Base-by-base conservation (phyloP, 768 basidiomycete species). In the Wakefieldia striispora region DNA sequence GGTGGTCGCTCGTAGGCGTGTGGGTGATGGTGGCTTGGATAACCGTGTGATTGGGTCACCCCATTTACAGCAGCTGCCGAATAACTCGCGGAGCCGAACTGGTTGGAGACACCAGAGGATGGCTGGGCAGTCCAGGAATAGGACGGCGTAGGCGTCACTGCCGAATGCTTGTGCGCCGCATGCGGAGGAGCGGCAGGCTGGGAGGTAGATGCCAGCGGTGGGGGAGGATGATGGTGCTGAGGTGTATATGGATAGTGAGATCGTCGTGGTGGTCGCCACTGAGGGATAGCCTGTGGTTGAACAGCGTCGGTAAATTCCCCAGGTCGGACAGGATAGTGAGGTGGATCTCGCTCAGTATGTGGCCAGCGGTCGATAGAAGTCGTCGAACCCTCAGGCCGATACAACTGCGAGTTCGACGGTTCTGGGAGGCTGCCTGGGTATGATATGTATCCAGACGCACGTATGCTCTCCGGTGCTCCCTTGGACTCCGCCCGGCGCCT, bases 401-500 rank as follows among this genome's bases (percentile, higher is more conserved):
- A 63, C 14, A 50, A 4, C 23, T 50, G 57, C 9, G 49, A 29
- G 29, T 33, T 41, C 8, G 56, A 16, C 3, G 36, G 31, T 20
- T 50, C 55, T 17, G 51, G 45, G 4, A 49, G 46, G 36, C 1
- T 36, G 13, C 20, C 19, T 10, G 47, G 20, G 29, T 36, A 40
- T 4, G 42, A 6, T 4, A 21, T 4, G 12, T 39, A 47, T 36
- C 43, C 57, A n/a, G 57, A 33, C 9, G 49, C 11, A 46, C 50
- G 53, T 5, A 2, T 20, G 1, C 31, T 45, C 6, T 60, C 63
- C 2, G 47, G 26, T 1, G 47, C 10, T 33, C 56, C 55, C 36
- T 46, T 54, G 21, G 51, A 47, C 20, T 63, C 62, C 27, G 53
- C 63, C 26, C 66, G 47, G 61, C 68, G 69, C 56, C 75, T 74